These are phyloP conservation scores for Penicillium diatomitis DNA, from an alignment of 495 filamentous ascomycete genomes.

Conservation along the genomic window DNA sequence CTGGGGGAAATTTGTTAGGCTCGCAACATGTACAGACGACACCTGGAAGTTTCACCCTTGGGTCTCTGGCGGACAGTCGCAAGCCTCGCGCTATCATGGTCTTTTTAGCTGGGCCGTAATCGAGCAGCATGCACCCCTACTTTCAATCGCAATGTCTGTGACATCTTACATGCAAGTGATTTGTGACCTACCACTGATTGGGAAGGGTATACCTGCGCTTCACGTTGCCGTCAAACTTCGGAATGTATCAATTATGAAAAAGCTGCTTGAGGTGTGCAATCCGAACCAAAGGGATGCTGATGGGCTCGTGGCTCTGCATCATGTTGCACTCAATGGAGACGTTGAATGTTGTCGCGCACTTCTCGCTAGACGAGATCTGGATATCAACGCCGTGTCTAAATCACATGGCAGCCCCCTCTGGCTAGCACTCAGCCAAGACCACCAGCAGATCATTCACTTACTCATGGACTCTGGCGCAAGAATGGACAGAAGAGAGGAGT, in stretches of 20 bases:
- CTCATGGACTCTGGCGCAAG: too few relatives aligned
- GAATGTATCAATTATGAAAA: not conserved
- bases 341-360: not conserved
- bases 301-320: not conserved
- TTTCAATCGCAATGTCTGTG: not conserved
- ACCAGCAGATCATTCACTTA: not conserved
- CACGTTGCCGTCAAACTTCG: constrained; percentile 11
- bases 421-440: not conserved
- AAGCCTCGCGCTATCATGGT: constrained; percentile 11
- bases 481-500: too few relatives aligned
- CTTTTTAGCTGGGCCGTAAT: constrained; percentile 18
- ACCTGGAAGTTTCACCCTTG: constrained; percentile 19
- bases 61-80: constrained; percentile 12
- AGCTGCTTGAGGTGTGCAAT: not conserved
- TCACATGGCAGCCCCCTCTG: not conserved
- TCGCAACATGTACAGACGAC: constrained; percentile 12
- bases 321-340: not conserved
- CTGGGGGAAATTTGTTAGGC: constrained; percentile 8
- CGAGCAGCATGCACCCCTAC: constrained; percentile 11
- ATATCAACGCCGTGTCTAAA: not conserved
- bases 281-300: not conserved
- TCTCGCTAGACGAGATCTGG: not conserved
- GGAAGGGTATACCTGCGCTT: constrained; percentile 10
- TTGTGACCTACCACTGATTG: constrained; percentile 10
- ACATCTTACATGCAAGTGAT: not conserved